Conservation (phyloP, 768 basidiomycete genomes). For the Lactifluus hygrophoroides region DNA sequence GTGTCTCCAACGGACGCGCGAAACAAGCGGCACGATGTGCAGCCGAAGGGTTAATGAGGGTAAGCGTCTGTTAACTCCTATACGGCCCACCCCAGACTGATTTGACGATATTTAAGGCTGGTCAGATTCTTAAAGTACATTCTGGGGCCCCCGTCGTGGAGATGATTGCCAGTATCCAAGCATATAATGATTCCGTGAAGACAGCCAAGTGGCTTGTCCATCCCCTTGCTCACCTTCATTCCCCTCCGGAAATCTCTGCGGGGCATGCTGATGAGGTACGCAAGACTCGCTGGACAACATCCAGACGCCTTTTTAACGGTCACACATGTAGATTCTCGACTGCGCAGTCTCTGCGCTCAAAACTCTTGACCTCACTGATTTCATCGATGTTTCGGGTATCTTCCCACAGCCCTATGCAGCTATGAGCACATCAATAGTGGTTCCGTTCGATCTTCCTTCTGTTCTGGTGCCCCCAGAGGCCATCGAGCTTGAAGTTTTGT, state of each 20-base stretch:
- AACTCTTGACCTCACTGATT: conserved; percentile 51
- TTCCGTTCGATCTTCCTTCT: conserved; percentile 61
- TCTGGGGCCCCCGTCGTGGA: conserved; percentile 52
- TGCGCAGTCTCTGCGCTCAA: conserved; percentile 55
- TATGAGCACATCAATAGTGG: conserved; percentile 35
- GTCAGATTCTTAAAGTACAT: conserved; percentile 52
- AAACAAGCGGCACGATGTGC: conserved; percentile 75
- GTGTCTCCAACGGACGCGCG: conserved; percentile 77
- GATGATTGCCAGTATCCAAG: conserved; percentile 63
- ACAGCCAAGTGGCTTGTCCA: conserved; percentile 59
- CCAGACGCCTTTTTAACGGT: not conserved
- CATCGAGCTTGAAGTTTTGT: conserved; percentile 67
- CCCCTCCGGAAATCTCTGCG: conserved; percentile 31
- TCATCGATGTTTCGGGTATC: conserved; percentile 45
- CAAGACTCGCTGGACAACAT: not conserved
- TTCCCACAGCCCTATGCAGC: conserved; percentile 59
- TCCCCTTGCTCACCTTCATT: conserved; percentile 47
- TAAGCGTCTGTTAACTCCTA: conserved; percentile 25
- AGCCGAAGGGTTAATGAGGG: conserved; percentile 72
- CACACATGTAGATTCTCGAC: conserved; percentile 55
- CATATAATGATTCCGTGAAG: conserved; percentile 54
- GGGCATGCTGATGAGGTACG: conserved; percentile 58
- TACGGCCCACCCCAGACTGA: not conserved
- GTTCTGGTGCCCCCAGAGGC: conserved; percentile 84
- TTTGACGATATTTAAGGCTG: conserved; percentile 42